Conservation (phyloP, 805 yeast genomes). For the Candida sphagnicola region DNA sequence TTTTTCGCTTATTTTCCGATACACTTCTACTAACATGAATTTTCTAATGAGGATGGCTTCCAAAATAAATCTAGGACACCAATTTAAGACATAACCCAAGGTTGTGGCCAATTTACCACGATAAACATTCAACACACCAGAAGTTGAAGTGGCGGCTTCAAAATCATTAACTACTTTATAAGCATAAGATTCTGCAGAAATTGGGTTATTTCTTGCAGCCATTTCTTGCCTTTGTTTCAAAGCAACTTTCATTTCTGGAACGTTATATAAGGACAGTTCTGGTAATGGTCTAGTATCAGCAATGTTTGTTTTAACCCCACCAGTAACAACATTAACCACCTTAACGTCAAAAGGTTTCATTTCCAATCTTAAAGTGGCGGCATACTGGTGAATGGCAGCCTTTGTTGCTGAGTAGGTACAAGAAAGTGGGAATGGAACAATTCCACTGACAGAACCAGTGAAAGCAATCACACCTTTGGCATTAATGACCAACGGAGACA, state of each 20-base stretch:
- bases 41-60: constrained; percentile 37
- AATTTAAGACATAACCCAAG: constrained; percentile 27
- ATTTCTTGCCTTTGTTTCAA: constrained; percentile 50
- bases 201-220: constrained; percentile 58
- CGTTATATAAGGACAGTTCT: constrained; percentile 47
- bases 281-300: constrained; percentile 64
- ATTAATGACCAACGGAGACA: constrained; percentile 51
- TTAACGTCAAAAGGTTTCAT: constrained; percentile 68
- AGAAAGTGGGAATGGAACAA: constrained; percentile 67
- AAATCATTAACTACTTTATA: constrained; percentile 48
- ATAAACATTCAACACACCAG: constrained; percentile 46
- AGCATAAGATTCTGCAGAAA: constrained; percentile 58
- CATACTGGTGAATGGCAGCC: constrained; percentile 74
- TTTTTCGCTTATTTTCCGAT: constrained; percentile 18
- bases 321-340: constrained; percentile 68
- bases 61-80: constrained; percentile 46
- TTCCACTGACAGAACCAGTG: constrained; percentile 71
- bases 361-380: constrained; percentile 59
- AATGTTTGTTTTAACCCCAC: constrained; percentile 70
- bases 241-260: constrained; percentile 48
- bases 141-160: constrained; percentile 27
- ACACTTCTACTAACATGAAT: constrained; percentile 26
- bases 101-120: constrained; percentile 48
- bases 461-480: constrained; percentile 68
- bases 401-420: constrained; percentile 64